Evolutionary conservation across 257 asterid species (phyloP), one percentile per base, ranked within the genome.

Genomic region (Nicotiana paniculata): DNA sequence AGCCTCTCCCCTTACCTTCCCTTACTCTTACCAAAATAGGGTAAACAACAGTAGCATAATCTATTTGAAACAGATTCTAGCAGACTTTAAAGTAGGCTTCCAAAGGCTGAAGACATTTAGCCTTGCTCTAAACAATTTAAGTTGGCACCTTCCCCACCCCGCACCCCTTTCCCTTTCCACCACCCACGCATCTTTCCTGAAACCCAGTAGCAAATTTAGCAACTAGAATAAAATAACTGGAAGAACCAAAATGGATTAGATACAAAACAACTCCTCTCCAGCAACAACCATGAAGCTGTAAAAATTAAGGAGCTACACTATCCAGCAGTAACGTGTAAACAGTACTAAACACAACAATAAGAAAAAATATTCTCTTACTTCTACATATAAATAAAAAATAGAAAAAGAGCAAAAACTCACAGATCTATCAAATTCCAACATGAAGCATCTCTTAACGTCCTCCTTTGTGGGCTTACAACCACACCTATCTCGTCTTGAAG

Each of bases 361-460:
- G 58, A 61, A 67, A 33, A 15, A 10, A 6, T 1, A 79, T 7
- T 0, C 15, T 15, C 46, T 2, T 62, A 64, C 26, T 11, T 43
- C 39, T 18, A 63, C 28, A 68, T 18, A 30, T 59, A 62, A 53
- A n/a, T 3, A 32, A 28, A 30, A 28, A 53, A 65, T n/a, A 48
- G 6, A 77, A 53, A 15, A 55, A 53, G 77, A 79, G 18, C 53
- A 30, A 33, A 63, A 79, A 85, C 94, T 90, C 88, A 92, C 94
- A 87, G 90, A 69, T 85, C 94, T 88, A 76, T 89, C 97, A 16
- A 92, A 92, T 68, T 92, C 94, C 81, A 92, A 83, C 93, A 90
- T 90, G 88, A 92, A 90, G 87, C 97, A 92, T 79, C 94, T 84
- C 57, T 89, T 88, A 12, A 90, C 90, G 67, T 86, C 94, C 70